These are phyloP conservation scores for Rhizophagus sp. DNA, from an alignment of 192 early-diverging fungal species.

Conservation along the genomic window DNA sequence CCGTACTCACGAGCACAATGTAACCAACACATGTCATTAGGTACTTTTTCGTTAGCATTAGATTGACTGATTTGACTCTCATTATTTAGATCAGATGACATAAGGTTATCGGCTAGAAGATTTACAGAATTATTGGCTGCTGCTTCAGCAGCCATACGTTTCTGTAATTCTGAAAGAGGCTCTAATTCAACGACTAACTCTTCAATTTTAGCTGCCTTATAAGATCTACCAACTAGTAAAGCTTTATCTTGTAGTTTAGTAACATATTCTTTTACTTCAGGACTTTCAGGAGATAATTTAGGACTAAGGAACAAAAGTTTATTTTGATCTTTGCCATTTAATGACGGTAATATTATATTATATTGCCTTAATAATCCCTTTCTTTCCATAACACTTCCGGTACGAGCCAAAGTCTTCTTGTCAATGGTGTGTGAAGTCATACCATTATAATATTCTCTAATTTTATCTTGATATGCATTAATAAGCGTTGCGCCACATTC, in stretches of 20 bases:
- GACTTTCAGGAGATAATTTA: constrained; percentile 39
- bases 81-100: background rate
- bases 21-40: constrained; percentile 30
- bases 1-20: constrained; percentile 35
- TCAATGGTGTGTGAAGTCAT: constrained; percentile 46
- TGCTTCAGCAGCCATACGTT: constrained; percentile 35
- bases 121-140: constrained; percentile 7
- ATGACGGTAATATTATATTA: constrained; percentile 44
- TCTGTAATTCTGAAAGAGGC: constrained; percentile 41
- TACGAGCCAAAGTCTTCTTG: constrained; percentile 54
- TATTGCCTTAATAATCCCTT: constrained; percentile 45
- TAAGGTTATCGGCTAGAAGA: background rate
- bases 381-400: constrained; percentile 43
- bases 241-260: constrained; percentile 41
- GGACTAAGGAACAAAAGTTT: constrained; percentile 51
- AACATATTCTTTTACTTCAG: constrained; percentile 46
- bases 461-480: constrained; percentile 33
- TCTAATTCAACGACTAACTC: constrained; percentile 41
- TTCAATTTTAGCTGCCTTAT: constrained; percentile 33
- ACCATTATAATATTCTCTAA: constrained; percentile 27
- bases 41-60: background rate
- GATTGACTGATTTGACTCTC: background rate
- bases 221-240: constrained; percentile 37
- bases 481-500: constrained; percentile 39
- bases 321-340: constrained; percentile 41